A percentile compares a stretch with the other conserved stretches of the same genome.
These are phyloP conservation scores for Candida tetrigidarum DNA, from an alignment of 1,139 yeast species.

Conservation along the genomic window DNA sequence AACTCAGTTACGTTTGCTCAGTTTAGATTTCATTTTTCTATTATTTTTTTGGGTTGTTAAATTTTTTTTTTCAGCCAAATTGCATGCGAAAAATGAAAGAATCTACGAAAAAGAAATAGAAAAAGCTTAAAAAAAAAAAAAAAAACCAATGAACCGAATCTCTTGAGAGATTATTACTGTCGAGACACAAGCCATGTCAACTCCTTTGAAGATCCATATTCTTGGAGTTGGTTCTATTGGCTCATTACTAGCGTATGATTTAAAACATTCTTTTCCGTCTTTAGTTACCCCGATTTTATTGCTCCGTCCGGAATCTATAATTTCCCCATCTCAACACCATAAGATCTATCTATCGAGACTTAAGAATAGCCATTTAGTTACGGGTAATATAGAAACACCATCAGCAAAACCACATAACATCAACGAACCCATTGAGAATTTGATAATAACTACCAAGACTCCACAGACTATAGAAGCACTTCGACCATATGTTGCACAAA, in stretches of 20 bases:
- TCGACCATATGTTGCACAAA: constrained; percentile 41
- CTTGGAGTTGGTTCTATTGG: constrained; percentile 53
- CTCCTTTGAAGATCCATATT: constrained; percentile 26
- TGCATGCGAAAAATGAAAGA: too few relatives aligned
- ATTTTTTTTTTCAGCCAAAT: too few relatives aligned
- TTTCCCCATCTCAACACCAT: background rate
- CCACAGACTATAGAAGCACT: constrained; percentile 56
- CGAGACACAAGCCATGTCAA: constrained; percentile 2
- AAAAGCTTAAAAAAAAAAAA: constrained; percentile 5
- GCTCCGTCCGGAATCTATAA: constrained; percentile 5
- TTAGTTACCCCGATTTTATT: constrained; percentile 8
- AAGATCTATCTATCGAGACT: constrained; percentile 28
- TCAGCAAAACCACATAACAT: constrained; percentile 1
- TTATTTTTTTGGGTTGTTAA: background rate
- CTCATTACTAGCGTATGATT: constrained; percentile 42
- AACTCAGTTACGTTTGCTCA: too few relatives aligned
- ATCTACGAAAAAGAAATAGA: too few relatives aligned
- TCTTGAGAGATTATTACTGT: background rate
- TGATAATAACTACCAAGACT: constrained; percentile 68
- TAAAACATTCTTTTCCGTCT: constrained; percentile 31
- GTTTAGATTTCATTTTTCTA: background rate
- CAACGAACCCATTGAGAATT: constrained; percentile 42
- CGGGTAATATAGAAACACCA: background rate
- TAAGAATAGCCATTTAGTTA: background rate
- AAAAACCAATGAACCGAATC: background rate